Conservation (phyloP, 768 basidiomycete species). For the Pholiota conissans region DNA sequence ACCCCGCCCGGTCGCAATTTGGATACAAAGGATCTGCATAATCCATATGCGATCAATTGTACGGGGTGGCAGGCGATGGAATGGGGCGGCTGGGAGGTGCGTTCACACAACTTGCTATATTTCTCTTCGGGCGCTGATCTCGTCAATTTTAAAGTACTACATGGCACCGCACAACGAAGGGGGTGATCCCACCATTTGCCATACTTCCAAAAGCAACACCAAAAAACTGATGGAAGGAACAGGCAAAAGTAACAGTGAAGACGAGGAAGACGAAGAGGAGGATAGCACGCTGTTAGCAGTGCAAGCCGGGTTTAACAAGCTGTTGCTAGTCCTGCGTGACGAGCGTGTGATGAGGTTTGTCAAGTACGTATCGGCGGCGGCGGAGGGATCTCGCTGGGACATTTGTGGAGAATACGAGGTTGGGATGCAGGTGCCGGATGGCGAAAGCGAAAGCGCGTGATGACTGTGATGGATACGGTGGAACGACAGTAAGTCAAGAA, state of each 20-base stretch:
- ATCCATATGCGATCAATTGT: conserved; percentile 4
- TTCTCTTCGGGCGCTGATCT: neutral
- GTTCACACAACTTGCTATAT: conserved; percentile 15
- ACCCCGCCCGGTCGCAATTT: conserved; percentile 60
- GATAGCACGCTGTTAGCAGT: conserved; percentile 82
- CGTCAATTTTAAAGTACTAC: conserved; percentile 64
- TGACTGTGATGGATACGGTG: no score
- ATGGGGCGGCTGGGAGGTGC: conserved; percentile 95
- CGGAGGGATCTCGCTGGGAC: conserved; percentile 92
- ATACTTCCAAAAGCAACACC: conserved; percentile 51
- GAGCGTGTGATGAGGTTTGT: conserved; percentile 93
- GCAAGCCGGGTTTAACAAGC: conserved; percentile 86
- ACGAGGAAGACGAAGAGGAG: conserved; percentile 65
- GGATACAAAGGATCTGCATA: conserved; percentile 23
- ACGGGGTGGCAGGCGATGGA: conserved; percentile 69
- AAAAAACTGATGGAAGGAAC: conserved; percentile 25
- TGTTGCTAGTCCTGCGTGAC: conserved; percentile 88
- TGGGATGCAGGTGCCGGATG: conserved; percentile 67
- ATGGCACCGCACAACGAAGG: conserved; percentile 94
- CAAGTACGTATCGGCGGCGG: conserved; percentile 90
- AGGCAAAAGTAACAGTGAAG: no score
- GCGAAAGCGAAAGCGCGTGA: conserved; percentile 10
- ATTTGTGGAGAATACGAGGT: conserved; percentile 91
- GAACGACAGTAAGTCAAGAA: no score
- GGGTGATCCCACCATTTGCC: conserved; percentile 94